phyloP scores from a whole-genome alignment of 225 moss, liverwort and hornwort species.

The Anthoceros angustus region DNA sequence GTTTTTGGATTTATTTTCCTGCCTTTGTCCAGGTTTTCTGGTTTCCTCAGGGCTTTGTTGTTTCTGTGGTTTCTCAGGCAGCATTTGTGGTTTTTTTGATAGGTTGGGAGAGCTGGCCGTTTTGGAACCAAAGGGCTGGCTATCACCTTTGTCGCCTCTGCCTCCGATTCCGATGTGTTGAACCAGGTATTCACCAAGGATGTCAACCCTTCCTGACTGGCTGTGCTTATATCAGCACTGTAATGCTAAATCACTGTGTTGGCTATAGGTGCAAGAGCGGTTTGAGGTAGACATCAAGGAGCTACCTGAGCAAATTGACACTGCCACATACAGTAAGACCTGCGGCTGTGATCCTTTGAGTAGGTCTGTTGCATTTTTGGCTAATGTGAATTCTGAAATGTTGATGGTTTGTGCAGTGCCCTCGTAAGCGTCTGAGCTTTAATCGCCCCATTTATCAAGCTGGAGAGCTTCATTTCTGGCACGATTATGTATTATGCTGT shows the following conservation, averaged over 20 bases:
- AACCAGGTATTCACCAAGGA: slow-evolving; percentile 21
- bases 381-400: too few species aligned
- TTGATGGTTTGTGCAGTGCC: too few species aligned
- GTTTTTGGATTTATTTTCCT: too few species aligned
- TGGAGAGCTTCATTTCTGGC: too few species aligned
- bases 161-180: slow-evolving; percentile 31
- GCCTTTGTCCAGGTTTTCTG: too few species aligned
- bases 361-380: not conserved
- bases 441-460: too few species aligned
- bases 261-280: slow-evolving; percentile 24
- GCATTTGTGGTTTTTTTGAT: not conserved
- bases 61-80: not conserved
- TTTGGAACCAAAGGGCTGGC: slow-evolving; percentile 37
- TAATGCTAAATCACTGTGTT: not conserved
- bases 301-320: slow-evolving; percentile 33
- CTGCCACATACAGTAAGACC: slow-evolving; percentile 29
- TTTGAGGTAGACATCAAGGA: slow-evolving; percentile 38
- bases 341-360: not conserved
- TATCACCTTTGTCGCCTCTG: slow-evolving; percentile 33
- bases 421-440: too few species aligned
- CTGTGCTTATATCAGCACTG: not conserved
- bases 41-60: not conserved
- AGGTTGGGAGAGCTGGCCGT: slow-evolving; percentile 34
- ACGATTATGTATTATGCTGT: too few species aligned
- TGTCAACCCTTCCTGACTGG: not conserved